Conservation (phyloP, 805 yeast species). For the Suhomyces vadensis region DNA sequence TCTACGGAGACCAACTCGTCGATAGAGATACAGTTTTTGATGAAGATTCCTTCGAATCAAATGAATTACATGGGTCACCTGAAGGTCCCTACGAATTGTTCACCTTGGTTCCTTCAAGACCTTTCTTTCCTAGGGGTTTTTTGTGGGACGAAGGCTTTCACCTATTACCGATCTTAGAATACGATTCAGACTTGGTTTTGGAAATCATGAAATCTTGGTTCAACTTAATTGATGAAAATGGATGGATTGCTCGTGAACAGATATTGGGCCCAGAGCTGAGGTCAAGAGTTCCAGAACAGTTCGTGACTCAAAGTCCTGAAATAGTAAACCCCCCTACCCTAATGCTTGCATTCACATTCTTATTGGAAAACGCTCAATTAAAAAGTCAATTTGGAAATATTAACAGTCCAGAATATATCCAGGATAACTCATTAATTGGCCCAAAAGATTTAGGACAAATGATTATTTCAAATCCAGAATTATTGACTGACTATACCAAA, state of each 20-base stretch:
- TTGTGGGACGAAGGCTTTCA: conserved; percentile 99
- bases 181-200: conserved; percentile 78
- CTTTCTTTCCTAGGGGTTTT: conserved; percentile 94
- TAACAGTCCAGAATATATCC: conserved; percentile 28
- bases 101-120: conserved; percentile 86
- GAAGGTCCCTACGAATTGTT: conserved; percentile 82
- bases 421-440: conserved; percentile 8
- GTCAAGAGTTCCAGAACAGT: conserved; percentile 79
- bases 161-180: conserved; percentile 74
- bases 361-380: conserved; percentile 38
- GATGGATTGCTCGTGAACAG: conserved; percentile 97
- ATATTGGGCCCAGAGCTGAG: conserved; percentile 91
- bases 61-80: conserved; percentile 50
- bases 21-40: conserved; percentile 70
- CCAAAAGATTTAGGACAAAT: conserved; percentile 46
- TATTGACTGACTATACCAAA: conserved; percentile 57
- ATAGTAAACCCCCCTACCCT: conserved; percentile 96
- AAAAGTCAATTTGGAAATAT: conserved; percentile 22
- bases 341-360: conserved; percentile 66
- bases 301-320: conserved; percentile 81
- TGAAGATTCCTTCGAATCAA: conserved; percentile 65
- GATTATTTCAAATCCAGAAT: conserved; percentile 58
- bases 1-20: conserved; percentile 79
- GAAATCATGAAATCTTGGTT: conserved; percentile 90
- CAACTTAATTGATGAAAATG: conserved; percentile 77